These are phyloP conservation scores for Roridomyces roridus DNA, from an alignment of 768 basidiomycete species.

Conservation along the genomic window DNA sequence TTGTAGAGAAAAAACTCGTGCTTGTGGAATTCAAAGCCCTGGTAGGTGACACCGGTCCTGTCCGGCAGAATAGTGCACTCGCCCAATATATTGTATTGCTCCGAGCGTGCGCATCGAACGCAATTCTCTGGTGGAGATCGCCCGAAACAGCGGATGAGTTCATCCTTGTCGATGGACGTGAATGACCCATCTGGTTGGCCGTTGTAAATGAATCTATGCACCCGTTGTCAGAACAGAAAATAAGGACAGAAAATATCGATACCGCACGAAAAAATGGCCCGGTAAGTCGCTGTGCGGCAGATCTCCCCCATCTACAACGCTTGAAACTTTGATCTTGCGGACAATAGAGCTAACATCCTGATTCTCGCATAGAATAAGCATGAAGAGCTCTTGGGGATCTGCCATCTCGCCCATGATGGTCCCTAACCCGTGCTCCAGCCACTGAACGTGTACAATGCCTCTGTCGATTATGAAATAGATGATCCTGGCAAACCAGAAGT, in stretches of 20 bases:
- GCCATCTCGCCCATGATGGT: slow-evolving; percentile 67
- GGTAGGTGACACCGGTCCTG: slow-evolving; percentile 49
- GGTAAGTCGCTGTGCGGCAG: no score
- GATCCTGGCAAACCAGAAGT: slow-evolving; percentile 80
- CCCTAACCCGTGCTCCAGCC: slow-evolving; percentile 74
- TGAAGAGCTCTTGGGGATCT: slow-evolving; percentile 69
- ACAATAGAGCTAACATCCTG: slow-evolving; percentile 47
- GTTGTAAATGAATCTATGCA: slow-evolving; percentile 55
- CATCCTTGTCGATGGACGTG: slow-evolving; percentile 42
- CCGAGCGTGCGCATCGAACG: slow-evolving; percentile 45
- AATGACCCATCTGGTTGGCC: slow-evolving; percentile 48
- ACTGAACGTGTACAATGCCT: slow-evolving; percentile 66
- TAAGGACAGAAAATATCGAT: background rate
- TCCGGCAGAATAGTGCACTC: slow-evolving; percentile 31
- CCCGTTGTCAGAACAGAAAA: background rate
- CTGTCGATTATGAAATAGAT: slow-evolving; percentile 52
- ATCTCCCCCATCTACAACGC: no score
- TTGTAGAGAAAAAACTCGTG: slow-evolving; percentile 65
- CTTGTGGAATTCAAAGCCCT: slow-evolving; percentile 58
- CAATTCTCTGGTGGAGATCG: slow-evolving; percentile 59
- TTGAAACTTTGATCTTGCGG: slow-evolving; percentile 43
- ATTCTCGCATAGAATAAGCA: slow-evolving; percentile 59
- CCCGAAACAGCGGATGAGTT: slow-evolving; percentile 28
- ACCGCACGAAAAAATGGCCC: slow-evolving; percentile 27
- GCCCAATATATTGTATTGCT: slow-evolving; percentile 38